Conservation (phyloP, 2,329 filamentous ascomycete species). For the Podosphaera leucotricha region DNA sequence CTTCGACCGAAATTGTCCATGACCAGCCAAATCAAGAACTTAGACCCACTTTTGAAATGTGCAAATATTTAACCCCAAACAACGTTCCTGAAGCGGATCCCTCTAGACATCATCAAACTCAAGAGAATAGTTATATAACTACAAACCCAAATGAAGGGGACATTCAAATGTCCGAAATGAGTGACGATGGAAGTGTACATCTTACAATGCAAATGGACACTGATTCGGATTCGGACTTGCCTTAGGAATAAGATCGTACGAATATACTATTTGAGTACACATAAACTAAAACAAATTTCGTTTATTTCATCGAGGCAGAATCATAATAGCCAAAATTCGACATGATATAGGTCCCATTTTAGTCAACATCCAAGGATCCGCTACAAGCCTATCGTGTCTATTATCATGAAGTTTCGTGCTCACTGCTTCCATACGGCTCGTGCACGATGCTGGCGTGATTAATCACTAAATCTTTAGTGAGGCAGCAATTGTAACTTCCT, state of each 20-base stretch:
- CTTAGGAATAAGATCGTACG: neutral
- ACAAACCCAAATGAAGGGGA: constrained; percentile 1
- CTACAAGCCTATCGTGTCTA: too few species aligned
- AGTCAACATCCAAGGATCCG: too few species aligned
- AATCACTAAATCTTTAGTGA: too few species aligned
- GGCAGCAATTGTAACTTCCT: too few species aligned
- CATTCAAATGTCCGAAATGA: constrained; percentile 13
- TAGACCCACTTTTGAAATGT: neutral
- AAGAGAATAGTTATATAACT: neutral
- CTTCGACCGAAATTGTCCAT: neutral
- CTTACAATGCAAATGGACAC: constrained; percentile 16
- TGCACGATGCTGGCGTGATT: too few species aligned
- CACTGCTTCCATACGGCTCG: too few species aligned
- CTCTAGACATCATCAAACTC: neutral
- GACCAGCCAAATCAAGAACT: neutral
- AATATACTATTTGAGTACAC: neutral
- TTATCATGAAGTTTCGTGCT: too few species aligned
- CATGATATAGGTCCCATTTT: neutral
- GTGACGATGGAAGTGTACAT: constrained; percentile 24
- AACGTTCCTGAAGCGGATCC: neutral
- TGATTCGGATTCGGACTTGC: constrained; percentile 11
- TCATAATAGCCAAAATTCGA: neutral
- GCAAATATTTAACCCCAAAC: neutral
- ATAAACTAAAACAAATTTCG: neutral
- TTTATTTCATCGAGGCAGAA: neutral